Percentiles rank a stretch among this genome's conserved stretches.
phyloP scores from a whole-genome alignment of 768 basidiomycete genomes.

The Phaeotremella skinneri region DNA sequence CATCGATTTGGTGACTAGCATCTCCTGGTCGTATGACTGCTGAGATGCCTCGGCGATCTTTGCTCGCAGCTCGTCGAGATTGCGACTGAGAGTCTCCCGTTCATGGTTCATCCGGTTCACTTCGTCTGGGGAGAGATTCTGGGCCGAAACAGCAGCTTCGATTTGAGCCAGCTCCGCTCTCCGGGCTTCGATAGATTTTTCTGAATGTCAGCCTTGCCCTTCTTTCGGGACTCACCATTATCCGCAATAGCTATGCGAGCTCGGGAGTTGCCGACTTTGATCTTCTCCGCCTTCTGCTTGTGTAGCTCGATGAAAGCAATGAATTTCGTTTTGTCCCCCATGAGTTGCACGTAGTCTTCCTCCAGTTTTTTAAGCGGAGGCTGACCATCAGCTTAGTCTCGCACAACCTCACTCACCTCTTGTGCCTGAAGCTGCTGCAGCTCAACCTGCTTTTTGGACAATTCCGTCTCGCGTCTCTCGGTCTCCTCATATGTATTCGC shows the following conservation, averaged over 20 bases:
- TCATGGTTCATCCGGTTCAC: constrained; percentile 87
- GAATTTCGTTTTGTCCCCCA: constrained; percentile 59
- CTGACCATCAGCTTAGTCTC: constrained; percentile 20
- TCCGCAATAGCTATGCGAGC: constrained; percentile 51
- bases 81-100: constrained; percentile 64
- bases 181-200: constrained; percentile 59
- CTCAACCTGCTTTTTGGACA: constrained; percentile 25
- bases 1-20: constrained; percentile 73
- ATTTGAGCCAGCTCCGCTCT: constrained; percentile 66
- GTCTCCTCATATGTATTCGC: constrained; percentile 26
- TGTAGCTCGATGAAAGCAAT: constrained; percentile 44
- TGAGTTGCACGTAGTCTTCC: constrained; percentile 59
- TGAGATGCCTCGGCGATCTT: constrained; percentile 74
- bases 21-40: constrained; percentile 73
- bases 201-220: constrained; percentile 18
- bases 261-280: constrained; percentile 62
- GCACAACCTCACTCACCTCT: constrained; percentile 35
- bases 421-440: constrained; percentile 40
- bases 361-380: constrained; percentile 49
- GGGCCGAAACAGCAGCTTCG: constrained; percentile 67
- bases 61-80: constrained; percentile 57
- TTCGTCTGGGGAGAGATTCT: constrained; percentile 89
- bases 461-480: constrained; percentile 29
- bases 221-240: constrained; percentile 27
- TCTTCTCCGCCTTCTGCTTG: constrained; percentile 61